Evolutionary conservation across 371 early-diverging fungal species (phyloP), one percentile per base, ranked within the genome.

Genomic region (Nematocida sp.): DNA sequence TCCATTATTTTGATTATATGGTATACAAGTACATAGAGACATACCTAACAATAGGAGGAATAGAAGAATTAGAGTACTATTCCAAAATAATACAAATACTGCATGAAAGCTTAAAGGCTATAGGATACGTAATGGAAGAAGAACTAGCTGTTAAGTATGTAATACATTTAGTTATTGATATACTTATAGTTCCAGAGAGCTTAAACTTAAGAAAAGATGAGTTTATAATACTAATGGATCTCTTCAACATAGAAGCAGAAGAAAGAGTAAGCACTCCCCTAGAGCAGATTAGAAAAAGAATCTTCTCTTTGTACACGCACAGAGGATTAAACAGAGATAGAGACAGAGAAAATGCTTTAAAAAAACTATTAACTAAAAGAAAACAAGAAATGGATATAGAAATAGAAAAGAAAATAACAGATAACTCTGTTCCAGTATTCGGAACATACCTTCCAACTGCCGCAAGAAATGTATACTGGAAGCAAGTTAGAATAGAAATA

Each of bases 1-100:
- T 71, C 42, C 45, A 61, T 23, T 71, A 71, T 61, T 47, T 63
- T 35, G 75, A 71, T 35, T 71, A 59, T 63, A 28, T 50, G 7
- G 20, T 71, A 49, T 71, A 71, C 53, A 25, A 38, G 32, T 71
- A 60, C 35, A 60, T 71, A 38, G 33, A 32, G 5, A 11, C 25
- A n/a, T 32, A 32, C 9, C 39, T 71, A 13, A 16, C 35, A 26
- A 50, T 33, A 1, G 48, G 49, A 16, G 18, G 3, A 36, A 45
- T 2, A 7, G 64, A 56, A 16, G 18, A 2, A 2, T 5, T 40
- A 30, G 2, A 3, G 4, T 42, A 54, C 26, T 13, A 30, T 38
- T 20, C 32, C 9, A 68, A 59, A 11, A 18, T 60, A 32, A 60
- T 68, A 26, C 16, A 59, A 28, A 51, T 18, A 16, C 9, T 68